Percentiles rank a stretch among this genome's conserved stretches.
phyloP scores from a whole-genome alignment of 2,329 filamentous ascomycete genomes.

The Fusarium torreyae region DNA sequence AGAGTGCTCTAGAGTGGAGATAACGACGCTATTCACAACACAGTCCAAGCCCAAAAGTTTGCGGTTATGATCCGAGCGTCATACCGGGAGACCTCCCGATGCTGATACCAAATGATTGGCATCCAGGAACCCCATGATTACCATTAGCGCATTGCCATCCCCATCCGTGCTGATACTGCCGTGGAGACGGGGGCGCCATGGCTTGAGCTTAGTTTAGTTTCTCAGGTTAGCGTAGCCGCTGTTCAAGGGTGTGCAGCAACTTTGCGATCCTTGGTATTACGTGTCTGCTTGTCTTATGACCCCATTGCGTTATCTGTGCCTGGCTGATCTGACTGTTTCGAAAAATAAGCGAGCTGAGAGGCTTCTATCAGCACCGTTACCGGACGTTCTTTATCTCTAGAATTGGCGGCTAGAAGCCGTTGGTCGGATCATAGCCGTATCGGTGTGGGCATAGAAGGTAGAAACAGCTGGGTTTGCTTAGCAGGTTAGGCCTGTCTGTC shows the following conservation, averaged over 20 bases:
- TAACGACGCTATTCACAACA: neutral
- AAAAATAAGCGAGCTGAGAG: neutral
- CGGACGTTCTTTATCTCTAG: neutral
- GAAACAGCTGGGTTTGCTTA: too few species aligned
- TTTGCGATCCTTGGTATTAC: constrained; percentile 1
- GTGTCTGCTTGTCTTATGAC: constrained; percentile 1
- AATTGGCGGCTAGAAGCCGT: neutral
- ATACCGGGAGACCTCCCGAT: constrained; percentile 21
- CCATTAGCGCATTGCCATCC: neutral
- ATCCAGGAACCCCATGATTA: neutral
- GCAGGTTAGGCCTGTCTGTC: too few species aligned
- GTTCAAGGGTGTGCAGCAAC: neutral
- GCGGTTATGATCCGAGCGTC: neutral
- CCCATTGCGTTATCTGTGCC: neutral
- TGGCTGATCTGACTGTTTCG: neutral
- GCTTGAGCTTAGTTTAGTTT: neutral
- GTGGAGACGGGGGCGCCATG: neutral
- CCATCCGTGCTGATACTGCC: constrained; percentile 1
- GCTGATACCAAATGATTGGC: neutral
- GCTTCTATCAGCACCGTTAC: neutral
- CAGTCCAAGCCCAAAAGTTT: neutral
- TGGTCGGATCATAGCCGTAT: neutral
- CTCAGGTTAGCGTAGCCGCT: constrained; percentile 26
- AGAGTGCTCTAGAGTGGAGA: neutral
- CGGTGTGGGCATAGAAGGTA: too few species aligned